These are phyloP conservation scores for Candida nanaspora DNA, from an alignment of 805 yeast genomes.

Conservation along the genomic window DNA sequence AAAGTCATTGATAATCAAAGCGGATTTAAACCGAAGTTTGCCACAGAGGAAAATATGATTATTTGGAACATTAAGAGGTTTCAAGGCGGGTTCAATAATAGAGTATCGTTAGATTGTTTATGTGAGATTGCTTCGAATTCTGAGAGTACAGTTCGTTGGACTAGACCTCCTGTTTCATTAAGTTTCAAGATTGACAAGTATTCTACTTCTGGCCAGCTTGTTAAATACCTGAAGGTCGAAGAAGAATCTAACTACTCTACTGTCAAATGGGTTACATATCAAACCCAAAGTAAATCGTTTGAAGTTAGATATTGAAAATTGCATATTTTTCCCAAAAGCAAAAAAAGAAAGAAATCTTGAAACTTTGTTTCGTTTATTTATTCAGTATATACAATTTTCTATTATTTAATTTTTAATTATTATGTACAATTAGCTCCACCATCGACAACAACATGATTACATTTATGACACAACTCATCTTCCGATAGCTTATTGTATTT, in stretches of 20 bases:
- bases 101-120: slow-evolving; percentile 30
- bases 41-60: slow-evolving; percentile 56
- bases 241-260: slow-evolving; percentile 56
- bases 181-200: slow-evolving; percentile 67
- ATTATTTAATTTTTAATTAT: no score
- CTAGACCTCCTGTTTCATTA: slow-evolving; percentile 69
- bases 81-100: slow-evolving; percentile 57
- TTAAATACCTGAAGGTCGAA: slow-evolving; percentile 61
- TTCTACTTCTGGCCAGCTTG: slow-evolving; percentile 69
- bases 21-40: slow-evolving; percentile 62
- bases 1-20: slow-evolving; percentile 30
- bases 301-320: slow-evolving; percentile 61
- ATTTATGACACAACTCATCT: slow-evolving; percentile 58
- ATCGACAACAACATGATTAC: slow-evolving; percentile 34
- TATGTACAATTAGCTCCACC: background rate
- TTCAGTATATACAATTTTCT: background rate
- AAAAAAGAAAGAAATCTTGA: no score
- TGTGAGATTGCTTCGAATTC: slow-evolving; percentile 38
- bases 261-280: slow-evolving; percentile 83
- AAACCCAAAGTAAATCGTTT: slow-evolving; percentile 69
- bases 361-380: background rate
- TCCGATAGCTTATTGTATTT: slow-evolving; percentile 49
- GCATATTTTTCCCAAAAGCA: background rate
- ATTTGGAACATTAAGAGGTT: slow-evolving; percentile 68
- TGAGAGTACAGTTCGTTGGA: slow-evolving; percentile 34